Evolutionary conservation across 306 rosid species (phyloP).

Genomic region (Cucurbita moschata): DNA sequence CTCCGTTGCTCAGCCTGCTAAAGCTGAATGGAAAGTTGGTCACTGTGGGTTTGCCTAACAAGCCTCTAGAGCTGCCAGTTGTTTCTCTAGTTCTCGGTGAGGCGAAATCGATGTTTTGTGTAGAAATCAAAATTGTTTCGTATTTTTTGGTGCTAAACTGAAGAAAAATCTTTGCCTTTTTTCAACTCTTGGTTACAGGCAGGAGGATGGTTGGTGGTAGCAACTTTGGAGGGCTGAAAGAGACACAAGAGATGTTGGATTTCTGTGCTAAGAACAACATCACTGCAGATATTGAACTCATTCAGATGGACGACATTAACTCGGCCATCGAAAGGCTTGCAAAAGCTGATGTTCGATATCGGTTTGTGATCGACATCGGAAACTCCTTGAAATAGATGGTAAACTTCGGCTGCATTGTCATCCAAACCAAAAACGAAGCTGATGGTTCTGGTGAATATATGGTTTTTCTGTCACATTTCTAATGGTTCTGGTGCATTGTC

Average conservation of each 20-base stretch:
- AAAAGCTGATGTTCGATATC: slow-evolving; percentile 69
- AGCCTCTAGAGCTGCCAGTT: slow-evolving; percentile 68
- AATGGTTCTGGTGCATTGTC: not conserved
- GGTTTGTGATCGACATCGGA: slow-evolving; percentile 73
- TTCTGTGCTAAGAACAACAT: slow-evolving; percentile 66
- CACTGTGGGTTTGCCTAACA: slow-evolving; percentile 57
- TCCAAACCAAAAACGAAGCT: too few relatives aligned
- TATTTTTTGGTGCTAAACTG: not conserved
- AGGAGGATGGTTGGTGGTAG: slow-evolving; percentile 82
- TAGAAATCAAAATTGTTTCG: not conserved
- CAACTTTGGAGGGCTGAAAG: slow-evolving; percentile 74
- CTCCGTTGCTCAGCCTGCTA: slow-evolving; percentile 54
- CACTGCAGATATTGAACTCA: slow-evolving; percentile 63
- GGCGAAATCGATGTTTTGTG: not conserved
- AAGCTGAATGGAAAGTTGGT: slow-evolving; percentile 78
- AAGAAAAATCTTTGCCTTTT: not conserved
- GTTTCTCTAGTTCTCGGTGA: slow-evolving; percentile 49
- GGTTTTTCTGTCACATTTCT: not conserved
- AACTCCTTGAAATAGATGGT: slow-evolving; percentile 28
- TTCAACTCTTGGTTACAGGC: slow-evolving; percentile 19
- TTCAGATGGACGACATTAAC: slow-evolving; percentile 50
- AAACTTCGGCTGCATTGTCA: not conserved
- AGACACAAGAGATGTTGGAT: slow-evolving; percentile 94
- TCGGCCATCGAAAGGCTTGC: slow-evolving; percentile 66
- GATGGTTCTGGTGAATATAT: not conserved